These are phyloP conservation scores for Aspergillus sp. DNA, from an alignment of 2,329 filamentous ascomycete genomes.

Conservation along the genomic window DNA sequence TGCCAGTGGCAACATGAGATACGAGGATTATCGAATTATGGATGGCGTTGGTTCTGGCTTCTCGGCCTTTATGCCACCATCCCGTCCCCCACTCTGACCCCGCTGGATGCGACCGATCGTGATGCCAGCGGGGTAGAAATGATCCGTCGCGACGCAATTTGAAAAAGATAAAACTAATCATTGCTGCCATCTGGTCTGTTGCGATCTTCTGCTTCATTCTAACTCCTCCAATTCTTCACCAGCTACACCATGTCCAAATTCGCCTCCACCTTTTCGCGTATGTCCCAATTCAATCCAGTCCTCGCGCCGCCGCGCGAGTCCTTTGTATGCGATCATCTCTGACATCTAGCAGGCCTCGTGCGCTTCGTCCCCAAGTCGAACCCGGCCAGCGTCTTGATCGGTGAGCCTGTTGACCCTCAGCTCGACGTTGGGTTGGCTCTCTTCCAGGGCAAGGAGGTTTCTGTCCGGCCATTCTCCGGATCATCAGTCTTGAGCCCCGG, in stretches of 20 bases:
- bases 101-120: no score
- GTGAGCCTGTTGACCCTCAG: conserved; percentile 49
- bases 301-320: no score
- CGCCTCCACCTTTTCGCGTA: conserved; percentile 34
- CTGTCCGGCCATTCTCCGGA: conserved; percentile 55
- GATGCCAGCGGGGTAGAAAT: conserved; percentile 14
- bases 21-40: no score
- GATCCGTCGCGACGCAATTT: conserved; percentile 10
- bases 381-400: conserved; percentile 48
- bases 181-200: no score
- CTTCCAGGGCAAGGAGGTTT: conserved; percentile 52
- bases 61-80: no score
- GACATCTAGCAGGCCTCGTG: conserved; percentile 48
- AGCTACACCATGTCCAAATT: conserved; percentile 28
- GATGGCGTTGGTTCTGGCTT: no score
- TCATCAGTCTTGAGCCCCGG: conserved; percentile 55
- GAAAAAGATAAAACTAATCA: no score
- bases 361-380: conserved; percentile 54
- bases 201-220: no score
- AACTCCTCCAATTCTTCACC: conserved; percentile 1
- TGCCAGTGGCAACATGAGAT: no score
- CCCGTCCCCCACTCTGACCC: neutral
- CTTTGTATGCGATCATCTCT: neutral
- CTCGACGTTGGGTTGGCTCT: conserved; percentile 57
- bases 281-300: conserved; percentile 1